phyloP scores from a whole-genome alignment of 768 basidiomycete species.

The Leucosporidium yakuticum region DNA sequence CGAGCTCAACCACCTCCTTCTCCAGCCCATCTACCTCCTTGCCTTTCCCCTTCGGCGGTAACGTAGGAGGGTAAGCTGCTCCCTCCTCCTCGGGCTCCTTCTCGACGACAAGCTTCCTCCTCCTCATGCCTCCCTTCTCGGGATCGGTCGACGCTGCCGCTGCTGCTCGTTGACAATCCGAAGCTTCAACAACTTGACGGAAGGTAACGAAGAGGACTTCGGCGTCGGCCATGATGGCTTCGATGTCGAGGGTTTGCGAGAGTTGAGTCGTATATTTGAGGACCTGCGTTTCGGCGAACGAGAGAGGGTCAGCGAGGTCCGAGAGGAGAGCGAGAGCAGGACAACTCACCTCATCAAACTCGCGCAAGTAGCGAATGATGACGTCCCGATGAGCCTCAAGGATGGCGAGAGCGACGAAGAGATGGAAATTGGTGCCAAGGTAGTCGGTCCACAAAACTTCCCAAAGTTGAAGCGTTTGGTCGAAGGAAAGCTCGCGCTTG shows the following conservation, averaged over 20 bases:
- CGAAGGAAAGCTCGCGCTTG: conserved; percentile 87
- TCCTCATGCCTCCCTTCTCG: no score
- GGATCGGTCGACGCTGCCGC: no score
- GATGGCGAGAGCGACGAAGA: conserved; percentile 64
- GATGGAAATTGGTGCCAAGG: neutral
- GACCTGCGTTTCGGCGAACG: conserved; percentile 40
- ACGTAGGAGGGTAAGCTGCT: no score
- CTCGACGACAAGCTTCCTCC: no score
- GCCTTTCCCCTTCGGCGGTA: no score
- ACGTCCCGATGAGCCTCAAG: conserved; percentile 93
- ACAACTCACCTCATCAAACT: conserved; percentile 57
- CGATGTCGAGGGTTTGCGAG: conserved; percentile 78
- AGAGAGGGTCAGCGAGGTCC: conserved; percentile 46
- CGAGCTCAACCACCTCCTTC: no score
- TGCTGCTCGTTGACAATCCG: neutral
- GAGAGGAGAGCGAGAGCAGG: conserved; percentile 1
- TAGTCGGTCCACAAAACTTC: conserved; percentile 70
- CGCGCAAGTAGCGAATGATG: conserved; percentile 87
- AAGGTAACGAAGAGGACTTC: conserved; percentile 95
- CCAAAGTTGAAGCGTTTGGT: conserved; percentile 84
- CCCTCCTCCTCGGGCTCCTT: no score
- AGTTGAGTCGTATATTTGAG: conserved; percentile 83
- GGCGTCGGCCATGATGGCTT: conserved; percentile 88
- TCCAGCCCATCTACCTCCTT: no score
- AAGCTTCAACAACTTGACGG: conserved; percentile 67